Base-by-base conservation (phyloP, 1,139 yeast genomes). In the Hyphopichia wangnamkhiaoensis region DNA sequence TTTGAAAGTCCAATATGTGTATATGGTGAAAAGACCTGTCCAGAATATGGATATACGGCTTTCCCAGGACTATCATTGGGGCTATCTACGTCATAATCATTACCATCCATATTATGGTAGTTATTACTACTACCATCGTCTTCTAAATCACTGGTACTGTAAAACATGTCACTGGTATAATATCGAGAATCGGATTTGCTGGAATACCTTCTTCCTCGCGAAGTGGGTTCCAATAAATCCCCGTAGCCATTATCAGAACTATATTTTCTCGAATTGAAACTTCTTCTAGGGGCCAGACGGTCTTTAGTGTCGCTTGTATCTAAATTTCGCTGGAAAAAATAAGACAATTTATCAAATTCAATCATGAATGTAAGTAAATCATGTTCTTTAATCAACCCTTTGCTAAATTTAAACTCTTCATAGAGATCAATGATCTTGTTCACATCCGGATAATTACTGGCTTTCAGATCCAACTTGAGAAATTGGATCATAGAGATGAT, bases 371-470 rank as follows among this genome's bases (percentile, higher is more conserved):
- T 71, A 28, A 80, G 63, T 52, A 90, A 80, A 35, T 84, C 84
- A 2, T 61, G 65, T 45, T 84, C 83, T 1, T 73, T 61, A 12
- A 89, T 79, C 15, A 82, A 71, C 18, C 71, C 61, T 1, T 85
- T 85, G 1, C 94, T 79, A 58, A 81, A 91, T 44, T 90, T 68
- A 27, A 84, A 71, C 36, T 68, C 68, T 48, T 90, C 96, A 60
- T 89, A 90, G n/a, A 79, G 59, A 1, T 63, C 65, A 9, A 83
- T 63, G 46, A 83, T 52, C 26, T 48, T 53, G 28, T 47, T 62
- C n/a, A 58, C 54, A 36, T 61, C 49, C 2, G 63, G 62, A 5
- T 44, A 21, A 5, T 48, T 47, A 16, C 37, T 30, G 3, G 9
- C 6, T 14, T 34, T 26, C 13, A 14, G 7, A 15, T 15, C 29